Base-by-base conservation (phyloP, 345 rosid species). In the Citrus australasica region DNA sequence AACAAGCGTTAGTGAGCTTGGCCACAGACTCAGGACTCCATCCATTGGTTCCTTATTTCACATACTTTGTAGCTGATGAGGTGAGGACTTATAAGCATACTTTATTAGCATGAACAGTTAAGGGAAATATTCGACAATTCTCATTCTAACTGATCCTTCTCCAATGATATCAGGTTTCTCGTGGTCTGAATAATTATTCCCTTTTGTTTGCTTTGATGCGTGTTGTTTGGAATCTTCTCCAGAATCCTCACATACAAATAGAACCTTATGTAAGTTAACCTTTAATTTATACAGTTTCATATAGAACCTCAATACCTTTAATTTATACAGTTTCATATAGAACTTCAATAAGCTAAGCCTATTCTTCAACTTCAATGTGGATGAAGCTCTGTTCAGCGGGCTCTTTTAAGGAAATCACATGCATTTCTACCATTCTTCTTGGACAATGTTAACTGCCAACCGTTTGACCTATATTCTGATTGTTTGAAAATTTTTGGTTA, bases 21-120 rank as follows among this genome's bases (percentile, higher is more conserved):
- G 91, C 99, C 58, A 92, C 97, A 38, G 98, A 94, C 87, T 91
- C 98, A 9, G 99, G 99, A 74, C 91, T 94, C 74, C 99, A 96
- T 88, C 98, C 97, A n/a, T 78, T 96, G 79, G 93, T 94, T 86
- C 99, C 99, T 67, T 96, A 96, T 86, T 96, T 94, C 83, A 94
- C 98, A 74, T 89, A 83, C 85, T 96, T 96, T 79, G 80, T 94
- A 65, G 91, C 95, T 82, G 97, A 96, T 81, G 98, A 96, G 99
- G 99, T 96, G 87, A 84, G 80, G 28, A 48, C 13, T 83, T 71
- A 51, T 64, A 62, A 82, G 17, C 73, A 33, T 74, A 19, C 46
- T 62, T 56, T 53, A 33, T 48, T 4, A 24, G 55, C 46, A 25
- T 27, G 21, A 60, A 72, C 14, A 42, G 53, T 65, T 70, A 17